Percentiles rank a stretch among this genome's conserved stretches.
These are phyloP conservation scores for Salix exigua DNA, from an alignment of 345 rosid genomes.

Conservation along the genomic window DNA sequence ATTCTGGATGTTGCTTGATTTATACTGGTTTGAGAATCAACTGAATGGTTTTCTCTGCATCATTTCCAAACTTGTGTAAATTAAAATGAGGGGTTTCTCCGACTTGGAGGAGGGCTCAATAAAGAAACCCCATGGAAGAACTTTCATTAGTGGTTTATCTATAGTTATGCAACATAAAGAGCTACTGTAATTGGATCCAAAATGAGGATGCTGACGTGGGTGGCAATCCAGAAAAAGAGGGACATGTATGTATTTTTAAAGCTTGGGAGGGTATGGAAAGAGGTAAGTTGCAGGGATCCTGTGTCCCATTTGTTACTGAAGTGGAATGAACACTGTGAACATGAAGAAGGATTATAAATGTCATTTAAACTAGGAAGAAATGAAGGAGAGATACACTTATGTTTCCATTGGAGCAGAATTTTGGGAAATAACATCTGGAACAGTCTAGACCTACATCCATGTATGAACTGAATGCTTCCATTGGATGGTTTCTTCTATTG, in stretches of 20 bases:
- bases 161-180: neutral
- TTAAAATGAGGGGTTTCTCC: neutral
- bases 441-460: neutral
- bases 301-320: neutral
- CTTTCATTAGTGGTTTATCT: neutral
- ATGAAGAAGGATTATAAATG: neutral
- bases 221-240: neutral
- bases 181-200: neutral
- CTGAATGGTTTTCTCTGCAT: neutral
- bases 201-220: neutral
- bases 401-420: neutral
- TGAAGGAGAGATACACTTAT: neutral
- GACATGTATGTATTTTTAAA: neutral
- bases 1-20: neutral
- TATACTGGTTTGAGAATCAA: neutral
- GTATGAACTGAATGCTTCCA: neutral
- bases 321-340: neutral
- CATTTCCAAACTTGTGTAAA: neutral
- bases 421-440: neutral
- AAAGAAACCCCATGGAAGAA: neutral
- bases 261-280: neutral
- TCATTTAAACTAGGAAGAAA: neutral
- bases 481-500: neutral
- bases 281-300: neutral
- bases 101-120: neutral